These are phyloP conservation scores for Trapa bicornis DNA, from an alignment of 345 rosid genomes.

Conservation along the genomic window DNA sequence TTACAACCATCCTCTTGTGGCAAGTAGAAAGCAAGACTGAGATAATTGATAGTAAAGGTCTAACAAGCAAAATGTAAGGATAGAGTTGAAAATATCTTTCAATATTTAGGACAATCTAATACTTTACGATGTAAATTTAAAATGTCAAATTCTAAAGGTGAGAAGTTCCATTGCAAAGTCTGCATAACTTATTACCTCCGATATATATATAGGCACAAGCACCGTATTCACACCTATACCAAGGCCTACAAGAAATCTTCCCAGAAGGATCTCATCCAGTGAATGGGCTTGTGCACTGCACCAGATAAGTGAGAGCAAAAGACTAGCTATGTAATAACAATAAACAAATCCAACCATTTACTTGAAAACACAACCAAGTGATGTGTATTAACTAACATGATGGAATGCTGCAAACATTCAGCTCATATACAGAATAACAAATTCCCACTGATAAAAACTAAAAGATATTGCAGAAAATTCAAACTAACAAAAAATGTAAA, in stretches of 20 bases:
- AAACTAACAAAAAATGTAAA: background rate
- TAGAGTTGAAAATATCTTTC: background rate
- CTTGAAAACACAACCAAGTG: background rate
- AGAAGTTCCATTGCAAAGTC: background rate
- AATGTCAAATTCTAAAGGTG: background rate
- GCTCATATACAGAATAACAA: background rate
- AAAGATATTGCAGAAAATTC: background rate
- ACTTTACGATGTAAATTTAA: background rate
- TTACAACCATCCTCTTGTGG: background rate
- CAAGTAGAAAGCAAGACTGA: background rate
- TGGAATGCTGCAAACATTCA: background rate
- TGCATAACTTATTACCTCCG: conserved; percentile 34
- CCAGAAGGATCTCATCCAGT: conserved; percentile 54
- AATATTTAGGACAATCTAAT: background rate
- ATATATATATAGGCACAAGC: conserved; percentile 66
- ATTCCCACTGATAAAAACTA: background rate
- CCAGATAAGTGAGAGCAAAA: conserved; percentile 11
- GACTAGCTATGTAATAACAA: background rate
- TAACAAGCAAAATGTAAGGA: background rate
- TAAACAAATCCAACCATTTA: background rate
- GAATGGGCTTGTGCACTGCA: conserved; percentile 74
- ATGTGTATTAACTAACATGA: background rate
- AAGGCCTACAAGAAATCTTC: conserved; percentile 77
- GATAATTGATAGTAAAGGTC: background rate
- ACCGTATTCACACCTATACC: conserved; percentile 72